phyloP scores from a whole-genome alignment of 192 early-diverging fungal species.

The Coemansia umbellata region DNA sequence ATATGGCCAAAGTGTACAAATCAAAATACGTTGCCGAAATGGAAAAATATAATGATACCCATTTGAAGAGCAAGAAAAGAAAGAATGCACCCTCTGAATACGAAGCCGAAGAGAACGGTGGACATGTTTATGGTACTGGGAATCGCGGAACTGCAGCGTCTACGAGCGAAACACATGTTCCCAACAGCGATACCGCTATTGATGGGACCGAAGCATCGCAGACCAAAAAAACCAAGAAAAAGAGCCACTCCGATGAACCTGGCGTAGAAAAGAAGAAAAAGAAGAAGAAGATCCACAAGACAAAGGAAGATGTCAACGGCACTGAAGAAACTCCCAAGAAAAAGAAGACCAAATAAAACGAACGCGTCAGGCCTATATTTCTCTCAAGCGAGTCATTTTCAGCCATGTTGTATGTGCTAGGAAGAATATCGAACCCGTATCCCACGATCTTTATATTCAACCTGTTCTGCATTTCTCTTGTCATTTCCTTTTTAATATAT shows the following conservation, averaged over 20 bases:
- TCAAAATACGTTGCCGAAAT: constrained; percentile 9
- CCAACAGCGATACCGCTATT: neutral
- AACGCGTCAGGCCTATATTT: neutral
- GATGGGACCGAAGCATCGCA: neutral
- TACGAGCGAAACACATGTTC: neutral
- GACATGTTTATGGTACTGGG: no score
- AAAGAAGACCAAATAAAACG: constrained; percentile 13
- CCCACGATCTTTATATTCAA: no score
- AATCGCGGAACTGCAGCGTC: neutral
- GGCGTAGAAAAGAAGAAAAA: neutral
- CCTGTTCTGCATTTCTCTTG: no score
- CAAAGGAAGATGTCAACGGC: constrained; percentile 5
- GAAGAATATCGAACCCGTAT: neutral
- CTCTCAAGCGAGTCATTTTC: no score
- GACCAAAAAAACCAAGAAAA: constrained; percentile 21
- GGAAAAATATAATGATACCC: constrained; percentile 4
- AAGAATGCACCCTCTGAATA: neutral
- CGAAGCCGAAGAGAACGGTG: neutral
- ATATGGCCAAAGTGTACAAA: constrained; percentile 6
- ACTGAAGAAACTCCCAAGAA: constrained; percentile 18
- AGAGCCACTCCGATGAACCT: neutral
- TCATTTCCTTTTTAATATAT: no score
- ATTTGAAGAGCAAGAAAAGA: constrained; percentile 7
- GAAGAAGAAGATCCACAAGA: constrained; percentile 11
- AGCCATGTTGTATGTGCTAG: no score